Evolutionary conservation across 2,329 filamentous ascomycete species (phyloP).

Genomic region (Dactylellina drechsleri): DNA sequence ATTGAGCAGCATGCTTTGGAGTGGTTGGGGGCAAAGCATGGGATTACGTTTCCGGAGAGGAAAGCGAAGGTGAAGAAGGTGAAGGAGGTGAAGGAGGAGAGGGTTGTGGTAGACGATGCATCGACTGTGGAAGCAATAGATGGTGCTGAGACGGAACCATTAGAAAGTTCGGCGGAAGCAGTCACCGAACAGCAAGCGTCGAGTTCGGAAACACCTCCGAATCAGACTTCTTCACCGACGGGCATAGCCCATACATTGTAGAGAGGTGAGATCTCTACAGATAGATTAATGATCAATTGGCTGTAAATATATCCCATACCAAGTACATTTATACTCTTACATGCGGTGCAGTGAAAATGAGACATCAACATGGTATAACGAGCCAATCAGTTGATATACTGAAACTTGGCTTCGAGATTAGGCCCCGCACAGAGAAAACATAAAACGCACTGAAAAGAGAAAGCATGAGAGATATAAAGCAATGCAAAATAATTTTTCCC

Average conservation of each 20-base stretch:
- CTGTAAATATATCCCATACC: constrained; percentile 36
- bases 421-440: not conserved
- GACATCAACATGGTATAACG: not conserved
- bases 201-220: constrained; percentile 1
- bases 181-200: not conserved
- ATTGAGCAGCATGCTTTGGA: constrained; percentile 84
- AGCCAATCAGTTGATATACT: not conserved
- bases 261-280: constrained; percentile 15
- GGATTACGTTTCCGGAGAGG: constrained; percentile 35
- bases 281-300: constrained; percentile 6
- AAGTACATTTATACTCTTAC: not conserved
- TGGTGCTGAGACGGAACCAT: not conserved
- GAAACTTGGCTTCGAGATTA: not conserved
- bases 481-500: no score
- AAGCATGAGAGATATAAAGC: no score
- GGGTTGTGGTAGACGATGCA: constrained; percentile 4
- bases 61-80: constrained; percentile 19
- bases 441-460: no score
- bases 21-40: constrained; percentile 76
- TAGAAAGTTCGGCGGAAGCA: constrained; percentile 9
- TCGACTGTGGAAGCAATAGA: constrained; percentile 18
- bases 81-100: constrained; percentile 4
- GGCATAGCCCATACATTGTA: not conserved
- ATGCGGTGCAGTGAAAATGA: not conserved
- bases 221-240: constrained; percentile 4